These are phyloP conservation scores for Naganishia sp. DNA, from an alignment of 1,284 basidiomycete species.

Conservation along the genomic window DNA sequence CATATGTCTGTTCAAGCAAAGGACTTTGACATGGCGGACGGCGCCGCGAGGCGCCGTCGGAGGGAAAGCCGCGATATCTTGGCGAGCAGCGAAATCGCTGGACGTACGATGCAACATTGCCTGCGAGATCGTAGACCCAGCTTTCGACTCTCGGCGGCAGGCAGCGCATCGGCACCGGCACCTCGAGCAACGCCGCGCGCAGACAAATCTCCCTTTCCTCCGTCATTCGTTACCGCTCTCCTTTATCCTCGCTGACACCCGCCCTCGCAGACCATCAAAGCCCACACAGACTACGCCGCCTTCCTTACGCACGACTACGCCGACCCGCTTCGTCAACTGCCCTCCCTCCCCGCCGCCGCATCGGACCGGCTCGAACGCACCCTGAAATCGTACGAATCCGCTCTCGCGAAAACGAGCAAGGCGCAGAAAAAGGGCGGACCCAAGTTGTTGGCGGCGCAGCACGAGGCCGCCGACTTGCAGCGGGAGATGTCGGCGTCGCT, in stretches of 20 bases:
- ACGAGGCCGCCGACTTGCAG: slow-evolving; percentile 46
- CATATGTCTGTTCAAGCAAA: too few relatives aligned
- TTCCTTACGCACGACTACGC: slow-evolving; percentile 9
- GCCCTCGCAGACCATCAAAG: slow-evolving; percentile 9
- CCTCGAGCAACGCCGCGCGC: too few relatives aligned
- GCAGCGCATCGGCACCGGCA: too few relatives aligned
- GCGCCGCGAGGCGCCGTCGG: too few relatives aligned
- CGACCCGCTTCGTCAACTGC: slow-evolving; percentile 9
- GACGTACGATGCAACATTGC: too few relatives aligned
- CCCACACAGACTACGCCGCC: slow-evolving; percentile 21
- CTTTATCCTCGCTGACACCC: not conserved
- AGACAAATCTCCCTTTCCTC: too few relatives aligned
- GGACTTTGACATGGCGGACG: too few relatives aligned
- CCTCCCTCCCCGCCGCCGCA: slow-evolving; percentile 5
- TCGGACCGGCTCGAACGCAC: slow-evolving; percentile 14
- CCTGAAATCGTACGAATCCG: slow-evolving; percentile 20
- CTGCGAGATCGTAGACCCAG: too few relatives aligned
- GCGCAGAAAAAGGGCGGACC: slow-evolving; percentile 44
- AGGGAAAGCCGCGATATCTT: too few relatives aligned
- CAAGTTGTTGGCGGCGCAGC: slow-evolving; percentile 44
- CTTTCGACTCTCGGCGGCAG: too few relatives aligned
- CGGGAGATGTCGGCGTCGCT: slow-evolving; percentile 40
- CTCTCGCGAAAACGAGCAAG: slow-evolving; percentile 47
- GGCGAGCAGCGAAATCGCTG: too few relatives aligned
- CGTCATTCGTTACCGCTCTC: too few relatives aligned